phyloP scores from a whole-genome alignment of 2,329 filamentous ascomycete genomes.

The Colletotrichum abscissum region DNA sequence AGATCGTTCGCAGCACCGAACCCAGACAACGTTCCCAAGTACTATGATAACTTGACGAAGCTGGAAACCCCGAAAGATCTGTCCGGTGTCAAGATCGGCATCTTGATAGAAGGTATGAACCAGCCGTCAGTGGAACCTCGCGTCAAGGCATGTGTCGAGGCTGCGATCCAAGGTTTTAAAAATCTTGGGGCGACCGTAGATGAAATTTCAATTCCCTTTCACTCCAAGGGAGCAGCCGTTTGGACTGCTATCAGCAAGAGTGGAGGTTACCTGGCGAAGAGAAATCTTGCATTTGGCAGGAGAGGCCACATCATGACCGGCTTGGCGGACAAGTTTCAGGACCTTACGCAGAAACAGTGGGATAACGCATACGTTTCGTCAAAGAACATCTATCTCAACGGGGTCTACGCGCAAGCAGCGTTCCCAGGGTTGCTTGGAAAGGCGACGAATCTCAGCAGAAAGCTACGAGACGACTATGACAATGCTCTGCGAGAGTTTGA shows the following conservation, averaged over 20 bases:
- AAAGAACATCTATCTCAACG: slow-evolving; percentile 58
- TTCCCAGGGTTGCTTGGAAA: slow-evolving; percentile 12
- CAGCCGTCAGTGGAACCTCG: background rate
- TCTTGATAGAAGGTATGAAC: slow-evolving; percentile 38
- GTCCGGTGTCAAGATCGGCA: slow-evolving; percentile 50
- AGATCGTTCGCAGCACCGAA: slow-evolving; percentile 44
- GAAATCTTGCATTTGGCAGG: slow-evolving; percentile 20
- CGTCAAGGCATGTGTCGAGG: slow-evolving; percentile 46
- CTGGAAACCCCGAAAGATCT: slow-evolving; percentile 46
- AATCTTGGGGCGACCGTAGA: slow-evolving; percentile 55
- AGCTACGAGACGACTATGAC: slow-evolving; percentile 25
- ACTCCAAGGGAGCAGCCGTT: slow-evolving; percentile 57
- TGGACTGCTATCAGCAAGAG: slow-evolving; percentile 53
- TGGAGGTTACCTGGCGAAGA: slow-evolving; percentile 17
- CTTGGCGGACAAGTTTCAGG: slow-evolving; percentile 45
- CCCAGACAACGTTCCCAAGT: slow-evolving; percentile 49
- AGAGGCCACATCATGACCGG: slow-evolving; percentile 41
- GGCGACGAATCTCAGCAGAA: slow-evolving; percentile 18
- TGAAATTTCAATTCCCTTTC: slow-evolving; percentile 60
- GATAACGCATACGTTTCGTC: slow-evolving; percentile 29
- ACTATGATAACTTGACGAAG: slow-evolving; percentile 53
- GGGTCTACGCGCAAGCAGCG: slow-evolving; percentile 40
- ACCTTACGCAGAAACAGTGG: slow-evolving; percentile 21
- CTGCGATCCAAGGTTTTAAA: slow-evolving; percentile 49
- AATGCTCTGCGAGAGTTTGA: background rate